Evolutionary conservation across 1,139 yeast species (phyloP), one percentile per base, ranked within the genome.

Genomic region (Groenewaldozyma auringiensis): DNA sequence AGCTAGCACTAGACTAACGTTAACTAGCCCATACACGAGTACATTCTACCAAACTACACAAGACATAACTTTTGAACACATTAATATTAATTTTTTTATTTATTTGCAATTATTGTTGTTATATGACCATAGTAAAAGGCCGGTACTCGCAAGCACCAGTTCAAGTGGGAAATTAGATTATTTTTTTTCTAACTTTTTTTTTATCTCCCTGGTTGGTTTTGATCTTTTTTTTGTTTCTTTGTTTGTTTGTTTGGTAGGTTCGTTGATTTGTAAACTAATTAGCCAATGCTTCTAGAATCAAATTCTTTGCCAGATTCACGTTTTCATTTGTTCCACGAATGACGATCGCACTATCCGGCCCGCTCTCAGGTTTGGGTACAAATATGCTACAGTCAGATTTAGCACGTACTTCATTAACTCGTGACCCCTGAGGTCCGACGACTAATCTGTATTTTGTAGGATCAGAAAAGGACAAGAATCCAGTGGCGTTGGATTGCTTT

Each of bases 401-500:
- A 37, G 69, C 69, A 66, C 94, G 79, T 49, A 86, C 75, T 52
- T 69, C 69, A 58, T 75, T 79, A 57, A 86, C 73, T 53, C 76
- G 79, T 32, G 80, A 66, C 41, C 96, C 96, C 56, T 78, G 81
- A 20, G 87, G 80, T 4, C 96, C 96, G 55, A 87, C 75, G 43
- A 86, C 71, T 63, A 74, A 75, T 48, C 83, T 75, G 58, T 76
- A 75, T 42, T 64, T 62, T 32, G 63, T 58, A n/a, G 74, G 61
- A 43, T 71, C 68, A 27, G 76, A 66, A 33, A 72, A 60, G 73
- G 77, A 74, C 48, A 78, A 56, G 63, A 67, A 77, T 11, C 76
- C 83, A 40, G 65, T 65, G 39, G 67, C 58, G 45, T 70, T 67
- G 46, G 60, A 71, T 63, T 47, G 58, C 53, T 50, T 60, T 47